A percentile compares a stretch with the other conserved stretches of the same genome.
phyloP scores from a whole-genome alignment of 2,329 filamentous ascomycete genomes.

The Davidsoniella neocaledoniae region DNA sequence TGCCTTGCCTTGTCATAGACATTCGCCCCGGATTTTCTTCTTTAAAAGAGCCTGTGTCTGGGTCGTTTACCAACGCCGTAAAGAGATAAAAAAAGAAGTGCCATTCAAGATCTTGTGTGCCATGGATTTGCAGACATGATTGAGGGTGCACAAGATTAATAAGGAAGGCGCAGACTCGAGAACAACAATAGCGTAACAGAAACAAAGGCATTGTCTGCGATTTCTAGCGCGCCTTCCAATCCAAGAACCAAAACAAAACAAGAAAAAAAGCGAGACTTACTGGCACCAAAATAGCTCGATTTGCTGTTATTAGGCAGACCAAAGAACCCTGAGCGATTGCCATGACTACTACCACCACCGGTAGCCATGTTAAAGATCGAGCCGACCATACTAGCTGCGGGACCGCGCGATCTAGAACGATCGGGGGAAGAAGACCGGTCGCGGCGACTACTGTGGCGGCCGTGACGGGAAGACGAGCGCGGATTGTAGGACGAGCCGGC shows the following conservation, averaged over 20 bases:
- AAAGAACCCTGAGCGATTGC: constrained; percentile 30
- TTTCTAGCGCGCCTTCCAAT: neutral
- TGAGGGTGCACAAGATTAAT: no score
- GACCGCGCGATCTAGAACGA: constrained; percentile 6
- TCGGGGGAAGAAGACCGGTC: constrained; percentile 1
- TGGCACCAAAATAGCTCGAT: neutral
- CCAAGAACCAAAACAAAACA: neutral
- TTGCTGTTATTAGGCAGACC: constrained; percentile 21
- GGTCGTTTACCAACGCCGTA: no score
- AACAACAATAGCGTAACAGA: neutral
- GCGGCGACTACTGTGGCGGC: neutral
- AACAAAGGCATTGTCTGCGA: neutral
- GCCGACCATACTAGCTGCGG: constrained; percentile 16
- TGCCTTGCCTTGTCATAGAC: no score
- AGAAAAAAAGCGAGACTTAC: constrained; percentile 2
- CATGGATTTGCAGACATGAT: neutral
- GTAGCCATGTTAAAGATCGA: constrained; percentile 26
- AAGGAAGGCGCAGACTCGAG: no score
- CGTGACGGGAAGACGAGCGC: neutral
- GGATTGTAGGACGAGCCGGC: neutral
- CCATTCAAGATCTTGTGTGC: no score
- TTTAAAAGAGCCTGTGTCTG: no score
- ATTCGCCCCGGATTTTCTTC: no score
- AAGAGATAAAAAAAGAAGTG: no score
- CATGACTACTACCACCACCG: constrained; percentile 22